Percentiles rank a stretch among this genome's conserved stretches.
These are phyloP conservation scores for Colletotrichum musae DNA, from an alignment of 2,329 filamentous ascomycete genomes.

Conservation along the genomic window DNA sequence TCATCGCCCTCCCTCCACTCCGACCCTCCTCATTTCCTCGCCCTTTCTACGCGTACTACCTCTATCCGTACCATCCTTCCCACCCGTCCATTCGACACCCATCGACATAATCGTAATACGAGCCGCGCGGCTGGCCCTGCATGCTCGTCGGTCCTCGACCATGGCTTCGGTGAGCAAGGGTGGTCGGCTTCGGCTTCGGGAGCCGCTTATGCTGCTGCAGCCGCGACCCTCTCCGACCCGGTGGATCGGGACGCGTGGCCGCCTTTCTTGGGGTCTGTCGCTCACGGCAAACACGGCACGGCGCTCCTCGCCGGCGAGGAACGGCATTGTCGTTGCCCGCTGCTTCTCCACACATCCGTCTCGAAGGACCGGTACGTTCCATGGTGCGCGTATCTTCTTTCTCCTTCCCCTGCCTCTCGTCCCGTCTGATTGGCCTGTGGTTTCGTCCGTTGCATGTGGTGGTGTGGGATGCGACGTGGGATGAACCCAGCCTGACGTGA, in stretches of 20 bases:
- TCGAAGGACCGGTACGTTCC: slow-evolving; percentile 33
- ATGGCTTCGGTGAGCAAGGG: slow-evolving; percentile 40
- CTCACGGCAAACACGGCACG: slow-evolving; percentile 27
- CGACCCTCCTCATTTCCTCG: too few species aligned
- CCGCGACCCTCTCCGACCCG: slow-evolving; percentile 33
- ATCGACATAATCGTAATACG: slow-evolving; percentile 6
- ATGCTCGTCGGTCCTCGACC: slow-evolving; percentile 27
- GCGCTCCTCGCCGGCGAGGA: slow-evolving; percentile 1
- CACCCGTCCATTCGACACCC: not conserved
- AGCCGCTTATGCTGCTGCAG: slow-evolving; percentile 23
- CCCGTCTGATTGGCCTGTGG: not conserved
- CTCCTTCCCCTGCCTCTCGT: not conserved
- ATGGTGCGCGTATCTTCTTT: slow-evolving; percentile 26
- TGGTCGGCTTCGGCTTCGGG: slow-evolving; percentile 19
- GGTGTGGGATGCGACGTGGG: slow-evolving; percentile 8
- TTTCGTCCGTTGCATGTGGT: slow-evolving; percentile 7
- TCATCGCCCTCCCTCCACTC: too few species aligned
- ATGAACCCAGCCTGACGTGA: not conserved
- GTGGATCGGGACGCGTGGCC: slow-evolving; percentile 38
- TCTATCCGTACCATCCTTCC: too few species aligned
- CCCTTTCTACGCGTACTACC: too few species aligned
- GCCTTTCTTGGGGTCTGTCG: slow-evolving; percentile 23
- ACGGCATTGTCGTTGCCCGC: not conserved
- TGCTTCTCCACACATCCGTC: slow-evolving; percentile 39
- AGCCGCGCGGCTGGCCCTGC: slow-evolving; percentile 40